phyloP scores from a whole-genome alignment of 2,329 filamentous ascomycete species.

The Blumeriella jaapii region DNA sequence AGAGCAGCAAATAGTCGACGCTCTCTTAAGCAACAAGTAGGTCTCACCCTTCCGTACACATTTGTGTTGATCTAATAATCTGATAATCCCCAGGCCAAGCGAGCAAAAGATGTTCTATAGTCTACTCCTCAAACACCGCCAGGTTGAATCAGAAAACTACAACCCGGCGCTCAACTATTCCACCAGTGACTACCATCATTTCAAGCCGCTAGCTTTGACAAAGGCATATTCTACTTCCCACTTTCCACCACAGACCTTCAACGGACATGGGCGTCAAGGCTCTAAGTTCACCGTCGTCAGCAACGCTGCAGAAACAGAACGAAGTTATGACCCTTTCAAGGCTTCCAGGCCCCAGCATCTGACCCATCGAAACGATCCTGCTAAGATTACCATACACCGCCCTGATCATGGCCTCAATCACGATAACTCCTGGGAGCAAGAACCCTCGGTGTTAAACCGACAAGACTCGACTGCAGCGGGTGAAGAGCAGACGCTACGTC shows the following conservation, averaged over 20 bases:
- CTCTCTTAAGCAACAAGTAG: slow-evolving; percentile 54
- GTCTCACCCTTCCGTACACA: slow-evolving; percentile 19
- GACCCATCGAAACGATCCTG: slow-evolving; percentile 33
- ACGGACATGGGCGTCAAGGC: slow-evolving; percentile 40
- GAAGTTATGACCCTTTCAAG: slow-evolving; percentile 78
- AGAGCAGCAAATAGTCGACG: slow-evolving; percentile 58
- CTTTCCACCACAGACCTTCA: slow-evolving; percentile 39
- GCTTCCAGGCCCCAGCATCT: slow-evolving; percentile 37
- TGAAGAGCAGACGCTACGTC: slow-evolving; percentile 3
- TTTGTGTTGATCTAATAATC: slow-evolving; percentile 4
- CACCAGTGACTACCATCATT: slow-evolving; percentile 81
- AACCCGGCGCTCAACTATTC: slow-evolving; percentile 72
- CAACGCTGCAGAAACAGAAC: slow-evolving; percentile 42
- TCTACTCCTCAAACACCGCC: slow-evolving; percentile 68
- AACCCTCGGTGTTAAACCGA: slow-evolving; percentile 2
- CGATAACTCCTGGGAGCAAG: slow-evolving; percentile 6
- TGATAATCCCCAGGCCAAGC: slow-evolving; percentile 47
- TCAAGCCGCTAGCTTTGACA: slow-evolving; percentile 45
- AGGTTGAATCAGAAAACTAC: slow-evolving; percentile 81
- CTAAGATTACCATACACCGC: slow-evolving; percentile 26
- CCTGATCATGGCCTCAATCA: slow-evolving; percentile 17
- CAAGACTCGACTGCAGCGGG: not conserved
- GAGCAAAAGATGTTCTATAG: slow-evolving; percentile 92
- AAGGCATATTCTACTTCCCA: slow-evolving; percentile 51
- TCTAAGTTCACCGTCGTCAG: slow-evolving; percentile 57